Evolutionary conservation across 495 filamentous ascomycete genomes (phyloP).

Genomic region (Schizothecium vesticola): DNA sequence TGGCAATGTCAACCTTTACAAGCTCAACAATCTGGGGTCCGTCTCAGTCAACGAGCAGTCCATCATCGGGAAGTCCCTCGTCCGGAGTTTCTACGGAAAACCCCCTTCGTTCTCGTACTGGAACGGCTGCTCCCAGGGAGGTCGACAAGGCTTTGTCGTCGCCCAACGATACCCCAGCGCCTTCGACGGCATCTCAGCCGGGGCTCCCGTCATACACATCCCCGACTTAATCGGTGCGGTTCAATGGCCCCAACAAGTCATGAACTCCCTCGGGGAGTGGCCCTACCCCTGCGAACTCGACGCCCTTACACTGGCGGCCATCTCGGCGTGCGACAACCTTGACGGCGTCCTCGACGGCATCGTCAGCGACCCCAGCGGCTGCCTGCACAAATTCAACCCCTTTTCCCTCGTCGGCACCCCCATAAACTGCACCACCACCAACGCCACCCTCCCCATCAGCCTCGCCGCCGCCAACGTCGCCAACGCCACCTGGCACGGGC

Average conservation of each 20-base stretch:
- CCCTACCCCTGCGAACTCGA: constrained; percentile 32
- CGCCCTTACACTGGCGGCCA: constrained; percentile 24
- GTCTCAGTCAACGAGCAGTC: constrained; percentile 26
- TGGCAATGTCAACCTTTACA: constrained; percentile 39
- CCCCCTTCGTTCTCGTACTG: constrained; percentile 37
- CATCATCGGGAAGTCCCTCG: constrained; percentile 30
- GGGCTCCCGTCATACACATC: constrained; percentile 33
- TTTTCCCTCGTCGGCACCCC: constrained; percentile 16
- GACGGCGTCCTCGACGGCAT: constrained; percentile 38
- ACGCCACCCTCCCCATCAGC: constrained; percentile 6
- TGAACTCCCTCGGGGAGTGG: constrained; percentile 24
- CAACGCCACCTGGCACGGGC: constrained; percentile 26
- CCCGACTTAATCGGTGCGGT: constrained; percentile 9
- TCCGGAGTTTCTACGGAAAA: constrained; percentile 32
- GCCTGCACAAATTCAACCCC: constrained; percentile 23
- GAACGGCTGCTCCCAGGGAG: constrained; percentile 44
- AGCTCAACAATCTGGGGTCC: constrained; percentile 37
- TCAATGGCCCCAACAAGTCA: constrained; percentile 27
- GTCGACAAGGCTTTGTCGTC: constrained; percentile 38
- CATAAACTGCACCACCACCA: constrained; percentile 9
- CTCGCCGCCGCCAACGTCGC: constrained; percentile 19
- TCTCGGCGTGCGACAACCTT: constrained; percentile 32
- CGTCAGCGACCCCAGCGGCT: constrained; percentile 20
- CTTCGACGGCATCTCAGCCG: constrained; percentile 40
- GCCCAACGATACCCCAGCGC: constrained; percentile 39